Conservation (phyloP, 371 early-diverging fungal species). For the Mortierella sp. region DNA sequence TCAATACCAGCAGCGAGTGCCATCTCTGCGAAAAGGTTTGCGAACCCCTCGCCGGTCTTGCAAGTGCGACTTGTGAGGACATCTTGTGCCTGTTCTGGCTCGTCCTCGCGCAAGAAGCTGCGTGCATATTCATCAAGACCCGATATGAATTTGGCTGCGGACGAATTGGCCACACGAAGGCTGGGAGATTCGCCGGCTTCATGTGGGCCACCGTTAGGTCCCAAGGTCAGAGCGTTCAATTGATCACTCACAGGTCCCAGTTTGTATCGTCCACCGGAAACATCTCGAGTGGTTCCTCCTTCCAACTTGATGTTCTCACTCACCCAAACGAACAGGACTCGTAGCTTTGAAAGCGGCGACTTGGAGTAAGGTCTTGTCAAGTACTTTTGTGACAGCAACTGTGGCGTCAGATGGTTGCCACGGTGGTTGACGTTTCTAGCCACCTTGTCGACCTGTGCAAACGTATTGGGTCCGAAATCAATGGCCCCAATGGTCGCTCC, state of each 20-base stretch:
- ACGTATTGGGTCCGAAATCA: constrained; percentile 44
- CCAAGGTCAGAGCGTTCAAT: constrained; percentile 5
- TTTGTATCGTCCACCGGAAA: constrained; percentile 51
- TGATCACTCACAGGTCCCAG: constrained; percentile 37
- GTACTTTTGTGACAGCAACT: constrained; percentile 63
- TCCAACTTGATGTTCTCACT: constrained; percentile 64
- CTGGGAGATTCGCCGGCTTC: constrained; percentile 16
- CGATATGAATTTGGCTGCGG: constrained; percentile 21
- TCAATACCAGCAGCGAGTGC: constrained; percentile 64
- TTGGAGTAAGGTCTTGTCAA: constrained; percentile 63
- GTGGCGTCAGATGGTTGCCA: constrained; percentile 62
- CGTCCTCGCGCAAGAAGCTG: constrained; percentile 38
- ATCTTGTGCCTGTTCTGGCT: constrained; percentile 55
- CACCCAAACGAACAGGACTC: constrained; percentile 67
- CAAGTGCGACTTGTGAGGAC: constrained; percentile 58
- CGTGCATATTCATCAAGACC: constrained; percentile 40
- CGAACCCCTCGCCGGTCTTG: constrained; percentile 64
- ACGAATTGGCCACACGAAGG: constrained; percentile 3
- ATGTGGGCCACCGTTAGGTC: background rate
- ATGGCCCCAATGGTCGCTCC: constrained; percentile 3
- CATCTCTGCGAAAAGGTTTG: constrained; percentile 68
- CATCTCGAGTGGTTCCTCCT: constrained; percentile 44
- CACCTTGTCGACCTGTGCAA: constrained; percentile 64
- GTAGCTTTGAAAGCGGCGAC: constrained; percentile 56
- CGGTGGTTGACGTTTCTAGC: constrained; percentile 67